A percentile compares a stretch with the other conserved stretches of the same genome.
These are phyloP conservation scores for Erythrophleum ivorense DNA, from an alignment of 331 rosid genomes.

Conservation along the genomic window DNA sequence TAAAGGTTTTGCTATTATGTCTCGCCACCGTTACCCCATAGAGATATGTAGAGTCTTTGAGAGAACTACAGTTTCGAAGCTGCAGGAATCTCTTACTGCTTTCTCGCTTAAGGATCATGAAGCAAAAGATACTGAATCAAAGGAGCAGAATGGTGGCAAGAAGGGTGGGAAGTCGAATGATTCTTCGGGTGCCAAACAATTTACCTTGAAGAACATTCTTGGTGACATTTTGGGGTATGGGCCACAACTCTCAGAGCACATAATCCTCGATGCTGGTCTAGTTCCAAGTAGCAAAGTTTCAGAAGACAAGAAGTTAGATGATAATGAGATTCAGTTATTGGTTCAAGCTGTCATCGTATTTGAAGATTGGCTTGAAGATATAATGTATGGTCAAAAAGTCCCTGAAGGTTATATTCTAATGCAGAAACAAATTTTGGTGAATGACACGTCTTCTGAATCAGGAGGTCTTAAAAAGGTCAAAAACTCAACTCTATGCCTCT, in stretches of 20 bases:
- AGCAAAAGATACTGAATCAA: no score
- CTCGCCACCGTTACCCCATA: conserved; percentile 88
- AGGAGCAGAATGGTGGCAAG: conserved; percentile 54
- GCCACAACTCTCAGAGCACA: conserved; percentile 92
- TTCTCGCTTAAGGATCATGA: conserved; percentile 54
- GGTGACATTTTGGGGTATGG: conserved; percentile 96
- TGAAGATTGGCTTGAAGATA: conserved; percentile 90
- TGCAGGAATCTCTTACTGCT: conserved; percentile 64
- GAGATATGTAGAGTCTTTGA: conserved; percentile 85
- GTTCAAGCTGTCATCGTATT: conserved; percentile 72
- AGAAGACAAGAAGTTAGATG: conserved; percentile 63
- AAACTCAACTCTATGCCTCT: no score
- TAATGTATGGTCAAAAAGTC: conserved; percentile 74
- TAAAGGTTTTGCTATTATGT: conserved; percentile 93
- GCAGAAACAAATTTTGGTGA: conserved; percentile 68
- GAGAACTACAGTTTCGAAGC: conserved; percentile 64
- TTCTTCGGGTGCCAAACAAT: no score
- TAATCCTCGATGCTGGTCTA: conserved; percentile 77
- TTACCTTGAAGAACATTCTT: conserved; percentile 73
- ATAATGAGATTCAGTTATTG: conserved; percentile 57
- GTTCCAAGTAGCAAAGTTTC: conserved; percentile 65
- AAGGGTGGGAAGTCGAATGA: conserved; percentile 64
- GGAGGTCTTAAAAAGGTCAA: conserved; percentile 47
- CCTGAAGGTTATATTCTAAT: conserved; percentile 92
- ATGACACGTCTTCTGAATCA: conserved; percentile 54